A percentile compares a stretch with the other conserved stretches of the same genome.
Evolutionary conservation across 2,329 filamentous ascomycete genomes (phyloP).

Genomic region (Blastomyces emzantsi): DNA sequence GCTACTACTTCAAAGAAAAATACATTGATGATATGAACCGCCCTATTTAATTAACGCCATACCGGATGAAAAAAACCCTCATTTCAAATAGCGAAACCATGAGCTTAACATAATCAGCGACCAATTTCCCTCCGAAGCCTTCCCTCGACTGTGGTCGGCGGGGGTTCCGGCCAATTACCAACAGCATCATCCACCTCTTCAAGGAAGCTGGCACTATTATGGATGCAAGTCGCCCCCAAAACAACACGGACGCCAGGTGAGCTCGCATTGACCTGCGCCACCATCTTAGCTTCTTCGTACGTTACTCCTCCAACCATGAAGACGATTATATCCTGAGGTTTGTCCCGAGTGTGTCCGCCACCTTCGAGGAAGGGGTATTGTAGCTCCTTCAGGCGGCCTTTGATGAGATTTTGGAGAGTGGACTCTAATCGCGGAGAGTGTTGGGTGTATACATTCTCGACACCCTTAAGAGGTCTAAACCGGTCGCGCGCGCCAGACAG

Average conservation of each 20-base stretch:
- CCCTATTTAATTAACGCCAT: background rate
- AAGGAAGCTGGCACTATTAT: conserved; percentile 80
- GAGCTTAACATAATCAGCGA: conserved; percentile 26
- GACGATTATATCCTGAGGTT: conserved; percentile 91
- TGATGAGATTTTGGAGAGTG: conserved; percentile 87
- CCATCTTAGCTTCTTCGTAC: conserved; percentile 94
- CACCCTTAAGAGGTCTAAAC: conserved; percentile 91
- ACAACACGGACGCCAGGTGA: conserved; percentile 84
- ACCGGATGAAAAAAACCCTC: background rate
- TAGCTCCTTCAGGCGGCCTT: conserved; percentile 74
- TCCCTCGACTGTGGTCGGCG: conserved; percentile 51
- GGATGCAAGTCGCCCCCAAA: conserved; percentile 75
- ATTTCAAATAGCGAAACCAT: background rate
- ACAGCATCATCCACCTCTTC: conserved; percentile 90
- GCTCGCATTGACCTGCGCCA: conserved; percentile 88
- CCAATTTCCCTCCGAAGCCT: conserved; percentile 55
- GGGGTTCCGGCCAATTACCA: conserved; percentile 68
- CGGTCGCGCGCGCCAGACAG: conserved; percentile 80
- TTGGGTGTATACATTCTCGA: conserved; percentile 98
- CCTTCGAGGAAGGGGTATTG: conserved; percentile 93
- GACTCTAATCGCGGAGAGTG: conserved; percentile 82
- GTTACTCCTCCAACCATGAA: conserved; percentile 92
- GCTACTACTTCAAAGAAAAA: background rate
- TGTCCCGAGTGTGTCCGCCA: conserved; percentile 76
- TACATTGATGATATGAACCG: conserved; percentile 1